Conservation (phyloP, 805 yeast genomes). For the Scheffersomyces coipomensis region DNA sequence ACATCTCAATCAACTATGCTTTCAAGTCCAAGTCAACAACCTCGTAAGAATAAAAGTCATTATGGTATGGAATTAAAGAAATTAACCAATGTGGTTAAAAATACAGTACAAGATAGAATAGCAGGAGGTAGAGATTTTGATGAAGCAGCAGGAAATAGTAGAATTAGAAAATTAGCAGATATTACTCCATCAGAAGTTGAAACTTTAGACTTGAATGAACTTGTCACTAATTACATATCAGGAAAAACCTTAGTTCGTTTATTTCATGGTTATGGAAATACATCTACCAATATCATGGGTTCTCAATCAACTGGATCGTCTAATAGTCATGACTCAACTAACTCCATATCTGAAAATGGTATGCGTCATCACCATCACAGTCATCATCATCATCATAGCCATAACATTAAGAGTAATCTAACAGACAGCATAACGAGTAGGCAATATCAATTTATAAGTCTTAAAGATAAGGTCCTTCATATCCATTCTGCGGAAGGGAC, state of each 20-base stretch:
- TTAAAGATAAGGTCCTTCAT: constrained; percentile 25
- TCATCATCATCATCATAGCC: constrained; percentile 7
- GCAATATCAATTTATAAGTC: constrained; percentile 29
- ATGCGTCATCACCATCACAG: constrained; percentile 9
- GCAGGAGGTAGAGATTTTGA: constrained; percentile 16
- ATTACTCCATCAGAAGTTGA: constrained; percentile 39
- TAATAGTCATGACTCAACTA: constrained; percentile 1
- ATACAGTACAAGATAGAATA: constrained; percentile 65
- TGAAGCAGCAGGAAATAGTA: constrained; percentile 21
- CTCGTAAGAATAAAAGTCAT: constrained; percentile 22
- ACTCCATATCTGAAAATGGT: background rate
- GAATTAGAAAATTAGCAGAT: constrained; percentile 36
- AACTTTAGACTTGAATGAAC: constrained; percentile 35
- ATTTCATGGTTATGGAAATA: constrained; percentile 13
- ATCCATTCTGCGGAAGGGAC: constrained; percentile 3
- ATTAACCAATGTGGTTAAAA: constrained; percentile 65
- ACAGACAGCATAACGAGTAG: constrained; percentile 2
- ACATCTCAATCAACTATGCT: background rate
- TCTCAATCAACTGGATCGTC: background rate
- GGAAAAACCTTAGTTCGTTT: constrained; percentile 34
- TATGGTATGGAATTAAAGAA: constrained; percentile 46
- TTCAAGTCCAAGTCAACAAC: background rate
- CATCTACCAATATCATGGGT: background rate
- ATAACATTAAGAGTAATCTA: constrained; percentile 3
- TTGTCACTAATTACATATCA: constrained; percentile 27